phyloP scores from a whole-genome alignment of 148 eudicot genomes.

The Heliamphora exappendiculata region DNA sequence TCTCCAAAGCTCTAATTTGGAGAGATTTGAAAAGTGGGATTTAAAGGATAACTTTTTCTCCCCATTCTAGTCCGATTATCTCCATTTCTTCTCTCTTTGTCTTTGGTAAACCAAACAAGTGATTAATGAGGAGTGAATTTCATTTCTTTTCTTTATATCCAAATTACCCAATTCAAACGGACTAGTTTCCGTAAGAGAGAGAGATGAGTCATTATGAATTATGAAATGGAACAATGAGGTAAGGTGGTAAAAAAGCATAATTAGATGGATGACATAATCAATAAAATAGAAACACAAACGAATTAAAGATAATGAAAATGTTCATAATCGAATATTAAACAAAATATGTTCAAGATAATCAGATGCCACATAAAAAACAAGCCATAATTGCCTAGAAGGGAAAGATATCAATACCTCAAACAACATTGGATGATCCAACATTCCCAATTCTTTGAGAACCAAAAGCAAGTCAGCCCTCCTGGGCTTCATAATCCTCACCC shows the following conservation, averaged over 20 bases:
- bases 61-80: too few relatives aligned
- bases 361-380: not conserved
- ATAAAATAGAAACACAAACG: not conserved
- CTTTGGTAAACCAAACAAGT: too few relatives aligned
- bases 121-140: too few relatives aligned
- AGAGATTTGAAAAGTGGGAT: too few relatives aligned
- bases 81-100: too few relatives aligned
- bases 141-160: too few relatives aligned
- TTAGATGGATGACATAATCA: not conserved
- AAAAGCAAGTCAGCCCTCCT: slow-evolving; percentile 83
- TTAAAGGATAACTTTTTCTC: too few relatives aligned
- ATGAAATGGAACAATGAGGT: not conserved
- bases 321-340: not conserved
- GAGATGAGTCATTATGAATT: too few relatives aligned
- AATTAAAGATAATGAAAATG: not conserved
- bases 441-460: slow-evolving; percentile 63
- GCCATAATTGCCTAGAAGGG: not conserved
- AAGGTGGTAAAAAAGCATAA: not conserved
- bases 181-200: too few relatives aligned
- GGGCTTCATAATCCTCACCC: slow-evolving; percentile 78
- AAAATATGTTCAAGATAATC: not conserved
- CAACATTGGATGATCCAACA: slow-evolving; percentile 55
- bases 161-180: too few relatives aligned
- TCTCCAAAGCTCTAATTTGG: too few relatives aligned
- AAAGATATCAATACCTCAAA: slow-evolving; percentile 42